Evolutionary conservation across 805 yeast genomes (phyloP).

Genomic region (Starmera caribaea): DNA sequence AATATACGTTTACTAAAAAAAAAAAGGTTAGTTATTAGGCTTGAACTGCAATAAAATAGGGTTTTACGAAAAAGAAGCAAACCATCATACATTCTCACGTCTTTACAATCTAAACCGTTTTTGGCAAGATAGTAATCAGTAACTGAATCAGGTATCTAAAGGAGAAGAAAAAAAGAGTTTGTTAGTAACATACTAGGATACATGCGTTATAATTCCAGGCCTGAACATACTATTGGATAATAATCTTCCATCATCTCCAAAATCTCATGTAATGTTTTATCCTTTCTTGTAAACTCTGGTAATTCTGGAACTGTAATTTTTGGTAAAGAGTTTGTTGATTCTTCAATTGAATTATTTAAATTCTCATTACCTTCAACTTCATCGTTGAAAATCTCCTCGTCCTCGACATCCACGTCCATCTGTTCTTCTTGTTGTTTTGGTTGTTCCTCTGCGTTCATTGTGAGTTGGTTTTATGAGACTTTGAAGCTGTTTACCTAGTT

Average conservation of each 20-base stretch:
- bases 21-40: conserved; percentile 9
- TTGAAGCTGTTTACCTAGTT: no score
- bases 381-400: conserved; percentile 1
- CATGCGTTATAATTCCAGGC: not conserved
- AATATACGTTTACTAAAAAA: conserved; percentile 52
- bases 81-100: conserved; percentile 41
- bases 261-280: conserved; percentile 75
- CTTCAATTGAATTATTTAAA: conserved; percentile 9
- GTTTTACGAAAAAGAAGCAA: not conserved
- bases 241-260: conserved; percentile 85
- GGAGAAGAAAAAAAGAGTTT: not conserved
- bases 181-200: not conserved
- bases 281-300: conserved; percentile 67
- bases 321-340: conserved; percentile 6
- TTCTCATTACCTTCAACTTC: conserved; percentile 9
- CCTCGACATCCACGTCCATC: conserved; percentile 1
- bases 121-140: conserved; percentile 84
- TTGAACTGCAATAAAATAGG: no score
- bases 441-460: not conserved
- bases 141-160: conserved; percentile 82
- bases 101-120: conserved; percentile 77
- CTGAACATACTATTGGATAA: conserved; percentile 55
- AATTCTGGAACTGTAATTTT: conserved; percentile 26
- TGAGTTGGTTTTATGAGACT: no score
- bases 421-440: conserved; percentile 1